These are phyloP conservation scores for Backusella sp. DNA, from an alignment of 192 early-diverging fungal species.

Conservation along the genomic window DNA sequence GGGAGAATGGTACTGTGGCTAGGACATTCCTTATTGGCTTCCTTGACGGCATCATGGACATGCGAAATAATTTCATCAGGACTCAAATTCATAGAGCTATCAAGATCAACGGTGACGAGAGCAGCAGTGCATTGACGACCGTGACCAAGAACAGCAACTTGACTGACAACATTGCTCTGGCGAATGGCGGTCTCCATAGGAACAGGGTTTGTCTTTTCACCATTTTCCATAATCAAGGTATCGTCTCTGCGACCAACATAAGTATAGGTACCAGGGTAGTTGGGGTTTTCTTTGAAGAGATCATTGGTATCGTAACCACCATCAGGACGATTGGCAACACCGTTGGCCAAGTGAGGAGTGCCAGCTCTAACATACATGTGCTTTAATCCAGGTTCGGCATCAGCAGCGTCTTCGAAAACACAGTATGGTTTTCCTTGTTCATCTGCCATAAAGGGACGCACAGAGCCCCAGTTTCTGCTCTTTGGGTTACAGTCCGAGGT, in stretches of 20 bases:
- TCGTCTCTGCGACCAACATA: constrained; percentile 28
- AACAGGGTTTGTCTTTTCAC: constrained; percentile 36
- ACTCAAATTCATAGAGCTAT: background rate
- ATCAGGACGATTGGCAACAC: constrained; percentile 16
- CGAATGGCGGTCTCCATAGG: constrained; percentile 22
- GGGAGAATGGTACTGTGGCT: constrained; percentile 18
- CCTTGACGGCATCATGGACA: constrained; percentile 23
- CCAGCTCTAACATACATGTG: constrained; percentile 6
- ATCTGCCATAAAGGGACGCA: background rate
- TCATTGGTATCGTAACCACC: constrained; percentile 27
- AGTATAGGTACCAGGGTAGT: constrained; percentile 5
- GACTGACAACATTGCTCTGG: constrained; percentile 3
- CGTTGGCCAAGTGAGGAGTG: constrained; percentile 14
- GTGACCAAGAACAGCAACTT: constrained; percentile 21
- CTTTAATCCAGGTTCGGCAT: background rate
- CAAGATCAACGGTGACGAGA: background rate
- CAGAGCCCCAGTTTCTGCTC: background rate
- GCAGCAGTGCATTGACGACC: constrained; percentile 14
- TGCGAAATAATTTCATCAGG: constrained; percentile 4
- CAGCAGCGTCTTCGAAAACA: background rate
- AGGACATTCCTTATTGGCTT: constrained; percentile 26
- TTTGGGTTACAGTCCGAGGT: background rate
- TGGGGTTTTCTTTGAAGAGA: constrained; percentile 8
- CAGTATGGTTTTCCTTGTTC: background rate
- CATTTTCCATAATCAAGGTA: constrained; percentile 21